Conservation (phyloP, 73 alveolate species). For the Tetrahymena malaccensis region DNA sequence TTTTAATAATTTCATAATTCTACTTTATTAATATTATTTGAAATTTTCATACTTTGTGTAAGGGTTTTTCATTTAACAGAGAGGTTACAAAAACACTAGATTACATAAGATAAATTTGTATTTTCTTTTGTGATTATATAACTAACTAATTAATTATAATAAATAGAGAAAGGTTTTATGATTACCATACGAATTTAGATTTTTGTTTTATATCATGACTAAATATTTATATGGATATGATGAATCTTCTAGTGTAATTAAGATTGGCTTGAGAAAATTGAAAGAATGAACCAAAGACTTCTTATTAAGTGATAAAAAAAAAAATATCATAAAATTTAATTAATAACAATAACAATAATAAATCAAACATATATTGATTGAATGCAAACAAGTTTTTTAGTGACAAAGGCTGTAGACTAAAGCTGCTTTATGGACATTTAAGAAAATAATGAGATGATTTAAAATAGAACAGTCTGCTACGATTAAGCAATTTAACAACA, state of each 20-base stretch:
- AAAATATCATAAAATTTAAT: neutral
- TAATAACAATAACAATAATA: neutral
- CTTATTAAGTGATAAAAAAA: neutral
- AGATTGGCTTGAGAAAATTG: neutral
- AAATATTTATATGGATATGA: neutral
- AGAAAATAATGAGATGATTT: neutral
- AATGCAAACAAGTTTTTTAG: neutral
- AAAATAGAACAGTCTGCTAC: neutral
- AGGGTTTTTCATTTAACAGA: too few species aligned
- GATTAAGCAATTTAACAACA: neutral
- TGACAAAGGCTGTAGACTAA: neutral
- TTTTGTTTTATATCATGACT: neutral
- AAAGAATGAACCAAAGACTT: neutral
- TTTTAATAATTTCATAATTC: too few species aligned
- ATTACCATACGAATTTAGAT: neutral
- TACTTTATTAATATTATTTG: too few species aligned
- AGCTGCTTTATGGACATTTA: neutral
- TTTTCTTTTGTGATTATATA: too few species aligned
- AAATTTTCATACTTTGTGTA: too few species aligned
- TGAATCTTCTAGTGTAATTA: neutral
- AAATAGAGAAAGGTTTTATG: too few species aligned
- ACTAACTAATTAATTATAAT: neutral
- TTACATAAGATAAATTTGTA: neutral
- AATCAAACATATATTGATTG: neutral
- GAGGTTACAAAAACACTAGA: neutral